Percentiles rank a stretch among this genome's conserved stretches.
Evolutionary conservation across 805 yeast species (phyloP).

Genomic region (Cyberlindnera veronae): DNA sequence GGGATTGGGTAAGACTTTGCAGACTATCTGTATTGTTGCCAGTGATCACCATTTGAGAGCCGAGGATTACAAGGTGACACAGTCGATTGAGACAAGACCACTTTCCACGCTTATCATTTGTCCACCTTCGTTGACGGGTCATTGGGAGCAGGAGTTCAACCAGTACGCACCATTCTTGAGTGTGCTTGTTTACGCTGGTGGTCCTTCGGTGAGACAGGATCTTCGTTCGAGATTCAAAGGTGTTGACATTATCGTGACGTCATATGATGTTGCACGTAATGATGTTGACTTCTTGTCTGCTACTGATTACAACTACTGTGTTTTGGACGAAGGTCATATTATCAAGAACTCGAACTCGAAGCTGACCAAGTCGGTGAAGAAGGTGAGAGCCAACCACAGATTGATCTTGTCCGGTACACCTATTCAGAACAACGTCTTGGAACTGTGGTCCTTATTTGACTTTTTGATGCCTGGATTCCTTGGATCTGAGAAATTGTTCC

Average conservation of each 20-base stretch:
- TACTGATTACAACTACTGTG: conserved; percentile 86
- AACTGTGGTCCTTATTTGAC: conserved; percentile 96
- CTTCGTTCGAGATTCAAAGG: conserved; percentile 47
- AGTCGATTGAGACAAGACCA: conserved; percentile 61
- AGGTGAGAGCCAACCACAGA: conserved; percentile 80
- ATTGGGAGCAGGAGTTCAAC: conserved; percentile 94
- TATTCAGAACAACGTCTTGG: conserved; percentile 93
- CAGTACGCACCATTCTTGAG: conserved; percentile 87
- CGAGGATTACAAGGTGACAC: conserved; percentile 58
- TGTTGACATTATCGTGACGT: conserved; percentile 87
- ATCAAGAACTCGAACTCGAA: conserved; percentile 90
- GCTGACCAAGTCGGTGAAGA: conserved; percentile 83
- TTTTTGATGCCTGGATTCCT: conserved; percentile 98
- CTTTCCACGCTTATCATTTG: conserved; percentile 86
- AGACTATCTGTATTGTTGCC: conserved; percentile 94
- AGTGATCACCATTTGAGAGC: conserved; percentile 89
- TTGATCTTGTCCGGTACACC: conserved; percentile 95
- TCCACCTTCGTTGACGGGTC: conserved; percentile 98
- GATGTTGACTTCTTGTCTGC: conserved; percentile 64
- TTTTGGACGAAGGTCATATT: conserved; percentile 95
- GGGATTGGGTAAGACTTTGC: conserved; percentile 98
- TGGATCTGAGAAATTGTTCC: conserved; percentile 91
- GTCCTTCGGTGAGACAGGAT: conserved; percentile 66
- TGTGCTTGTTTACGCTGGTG: conserved; percentile 89
- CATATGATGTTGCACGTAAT: conserved; percentile 94